phyloP scores from a whole-genome alignment of 2,329 filamentous ascomycete genomes.

The Penicillium sp. region DNA sequence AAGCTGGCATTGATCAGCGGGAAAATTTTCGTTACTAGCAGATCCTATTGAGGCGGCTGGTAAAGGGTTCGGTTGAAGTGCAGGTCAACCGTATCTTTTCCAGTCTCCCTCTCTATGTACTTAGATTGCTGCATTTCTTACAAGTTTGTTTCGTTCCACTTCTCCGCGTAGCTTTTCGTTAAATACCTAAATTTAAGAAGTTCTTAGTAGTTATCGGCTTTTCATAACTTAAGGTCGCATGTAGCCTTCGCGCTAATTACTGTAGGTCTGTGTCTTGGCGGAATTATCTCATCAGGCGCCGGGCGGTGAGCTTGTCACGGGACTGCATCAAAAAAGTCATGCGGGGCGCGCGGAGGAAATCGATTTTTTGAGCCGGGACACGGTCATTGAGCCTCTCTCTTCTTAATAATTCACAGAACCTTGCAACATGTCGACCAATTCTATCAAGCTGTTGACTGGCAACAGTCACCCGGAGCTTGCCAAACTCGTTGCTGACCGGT shows the following conservation, averaged over 20 bases:
- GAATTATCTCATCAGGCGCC: slow-evolving; percentile 13
- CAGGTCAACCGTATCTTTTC: slow-evolving; percentile 35
- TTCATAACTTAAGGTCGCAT: too few species aligned
- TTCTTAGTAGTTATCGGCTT: too few species aligned
- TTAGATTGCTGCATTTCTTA: slow-evolving; percentile 25
- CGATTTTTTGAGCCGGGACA: slow-evolving; percentile 21
- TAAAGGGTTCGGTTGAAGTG: slow-evolving; percentile 36
- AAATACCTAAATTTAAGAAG: too few species aligned
- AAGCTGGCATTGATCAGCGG: slow-evolving; percentile 4
- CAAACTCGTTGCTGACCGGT: slow-evolving; percentile 65
- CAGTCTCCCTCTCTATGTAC: slow-evolving; percentile 15
- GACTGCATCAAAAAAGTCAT: slow-evolving; percentile 19
- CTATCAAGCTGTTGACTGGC: slow-evolving; percentile 70
- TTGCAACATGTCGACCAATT: slow-evolving; percentile 62
- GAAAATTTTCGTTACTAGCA: slow-evolving; percentile 12
- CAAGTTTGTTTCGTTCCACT: slow-evolving; percentile 9
- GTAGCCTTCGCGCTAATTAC: too few species aligned
- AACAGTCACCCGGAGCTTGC: slow-evolving; percentile 72
- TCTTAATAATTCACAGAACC: background rate
- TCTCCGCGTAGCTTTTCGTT: background rate
- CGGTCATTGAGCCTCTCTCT: background rate
- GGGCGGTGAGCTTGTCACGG: slow-evolving; percentile 26
- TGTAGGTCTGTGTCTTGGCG: too few species aligned
- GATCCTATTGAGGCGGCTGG: slow-evolving; percentile 14
- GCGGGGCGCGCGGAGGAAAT: slow-evolving; percentile 24